Base-by-base conservation (phyloP, 73 alveolate species). In the Paramecium sonneborni region DNA sequence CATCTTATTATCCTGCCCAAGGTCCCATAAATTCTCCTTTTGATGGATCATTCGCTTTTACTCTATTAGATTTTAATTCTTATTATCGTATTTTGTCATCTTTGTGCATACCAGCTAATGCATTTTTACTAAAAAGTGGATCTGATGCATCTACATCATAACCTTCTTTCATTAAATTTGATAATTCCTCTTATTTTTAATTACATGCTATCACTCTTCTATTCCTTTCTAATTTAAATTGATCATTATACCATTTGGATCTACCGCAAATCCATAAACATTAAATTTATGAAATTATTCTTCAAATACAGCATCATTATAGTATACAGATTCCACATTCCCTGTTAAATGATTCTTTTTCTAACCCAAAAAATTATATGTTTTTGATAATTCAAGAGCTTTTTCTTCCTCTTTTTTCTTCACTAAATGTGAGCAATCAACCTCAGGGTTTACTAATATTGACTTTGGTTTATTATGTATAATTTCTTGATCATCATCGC, bases 1-100 rank as follows among this genome's bases (percentile, higher is more conserved):
- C 97, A 93, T 95, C 72, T 92, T 82, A 26, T 92, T 95, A 11
- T 57, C 93, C 92, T 20, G 99, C 99, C 99, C 99, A 98, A 3
- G 99, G 99, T 0, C 99, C 99, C 72, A 92, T 76, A 88, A 93
- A 98, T 39, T 94, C 96, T 11, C 92, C 88, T 18, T 95, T 89
- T 26, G 95, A 79, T 55, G 98, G 98, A 74, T 95, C 95, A 92
- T 94, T 93, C 10, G 93, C 92, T 92, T 95, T 76, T 44, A 92
- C 93, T 52, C 98, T 68, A 14, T 92, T 46, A 20, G 74, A 86
- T 93, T 96, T 96, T 87, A 96, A 92, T 90, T 96, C 88, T 57
- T 91, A 72, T 37, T 95, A 23, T 62, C 55, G 86, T 67, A 38
- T 39, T 72, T 95, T 95, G 46, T 88, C 94, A 43, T 88, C 94